Percentiles rank a stretch among this genome's conserved stretches.
phyloP scores from a whole-genome alignment of 2,329 filamentous ascomycete genomes.

The Penicillium sumatraense region DNA sequence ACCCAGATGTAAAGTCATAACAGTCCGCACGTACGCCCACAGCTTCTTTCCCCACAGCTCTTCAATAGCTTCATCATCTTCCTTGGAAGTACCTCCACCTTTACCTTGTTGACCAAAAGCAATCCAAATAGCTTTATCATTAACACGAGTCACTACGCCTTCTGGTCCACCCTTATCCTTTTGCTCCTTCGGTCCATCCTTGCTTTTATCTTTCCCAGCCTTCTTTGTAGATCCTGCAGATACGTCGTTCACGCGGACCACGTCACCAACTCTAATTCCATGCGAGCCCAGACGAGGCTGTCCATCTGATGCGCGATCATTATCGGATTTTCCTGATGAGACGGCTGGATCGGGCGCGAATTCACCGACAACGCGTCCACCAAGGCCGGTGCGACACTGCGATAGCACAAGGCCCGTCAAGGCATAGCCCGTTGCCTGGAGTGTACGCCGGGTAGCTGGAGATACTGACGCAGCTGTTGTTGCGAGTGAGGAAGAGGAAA shows the following conservation, averaged over 20 bases:
- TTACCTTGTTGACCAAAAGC: constrained; percentile 48
- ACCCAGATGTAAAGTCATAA: not conserved
- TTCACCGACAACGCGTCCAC: constrained; percentile 88
- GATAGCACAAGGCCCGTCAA: constrained; percentile 63
- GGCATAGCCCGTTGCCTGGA: constrained; percentile 48
- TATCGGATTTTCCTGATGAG: constrained; percentile 44
- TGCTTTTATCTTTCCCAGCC: constrained; percentile 37
- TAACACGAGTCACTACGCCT: constrained; percentile 52
- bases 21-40: constrained; percentile 61
- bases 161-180: constrained; percentile 41
- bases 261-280: constrained; percentile 54
- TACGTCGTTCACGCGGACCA: constrained; percentile 50
- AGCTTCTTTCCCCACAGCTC: constrained; percentile 61
- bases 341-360: constrained; percentile 74
- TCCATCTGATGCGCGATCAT: constrained; percentile 44
- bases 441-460: constrained; percentile 46
- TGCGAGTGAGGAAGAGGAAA: constrained; percentile 48
- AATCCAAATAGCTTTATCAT: constrained; percentile 49
- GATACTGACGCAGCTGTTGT: constrained; percentile 46
- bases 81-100: constrained; percentile 38
- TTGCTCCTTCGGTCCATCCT: constrained; percentile 36
- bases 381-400: constrained; percentile 83
- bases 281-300: constrained; percentile 48
- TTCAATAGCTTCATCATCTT: constrained; percentile 49
- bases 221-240: constrained; percentile 29